phyloP scores from a whole-genome alignment of 2,329 filamentous ascomycete genomes.

The Cladorrhinum sp. region DNA sequence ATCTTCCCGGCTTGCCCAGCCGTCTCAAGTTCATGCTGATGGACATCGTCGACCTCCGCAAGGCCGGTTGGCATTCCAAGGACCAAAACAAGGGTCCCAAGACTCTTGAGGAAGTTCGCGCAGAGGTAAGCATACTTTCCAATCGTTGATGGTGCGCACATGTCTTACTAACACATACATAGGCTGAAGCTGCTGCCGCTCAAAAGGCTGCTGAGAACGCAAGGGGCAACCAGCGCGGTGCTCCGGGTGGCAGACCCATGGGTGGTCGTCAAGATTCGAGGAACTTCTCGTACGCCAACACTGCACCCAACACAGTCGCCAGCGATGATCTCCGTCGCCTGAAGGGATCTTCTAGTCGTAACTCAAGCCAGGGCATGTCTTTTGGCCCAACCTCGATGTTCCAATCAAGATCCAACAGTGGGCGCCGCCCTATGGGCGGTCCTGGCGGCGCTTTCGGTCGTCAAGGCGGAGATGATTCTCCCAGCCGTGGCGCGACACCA shows the following conservation, averaged over 20 bases:
- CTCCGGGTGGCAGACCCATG: slow-evolving; percentile 64
- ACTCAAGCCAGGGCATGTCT: slow-evolving; percentile 60
- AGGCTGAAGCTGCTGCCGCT: slow-evolving; percentile 70
- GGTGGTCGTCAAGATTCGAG: slow-evolving; percentile 77
- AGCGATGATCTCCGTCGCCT: slow-evolving; percentile 90
- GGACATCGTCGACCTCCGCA: slow-evolving; percentile 85
- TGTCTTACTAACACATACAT: slow-evolving; percentile 28
- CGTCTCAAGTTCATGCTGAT: slow-evolving; percentile 95
- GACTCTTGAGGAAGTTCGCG: slow-evolving; percentile 89
- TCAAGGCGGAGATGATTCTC: slow-evolving; percentile 77
- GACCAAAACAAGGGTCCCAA: slow-evolving; percentile 92
- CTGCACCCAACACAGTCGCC: slow-evolving; percentile 79
- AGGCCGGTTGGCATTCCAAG: slow-evolving; percentile 76
- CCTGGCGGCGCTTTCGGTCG: slow-evolving; percentile 70
- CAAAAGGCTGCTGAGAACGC: slow-evolving; percentile 76
- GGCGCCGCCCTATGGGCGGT: slow-evolving; percentile 65
- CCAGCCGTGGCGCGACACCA: slow-evolving; percentile 48
- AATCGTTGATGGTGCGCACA: not conserved
- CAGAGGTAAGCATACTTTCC: slow-evolving; percentile 55
- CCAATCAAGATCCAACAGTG: slow-evolving; percentile 85
- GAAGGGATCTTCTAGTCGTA: slow-evolving; percentile 58
- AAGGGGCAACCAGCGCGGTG: slow-evolving; percentile 56
- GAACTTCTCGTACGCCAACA: slow-evolving; percentile 74
- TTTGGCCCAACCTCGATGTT: slow-evolving; percentile 87
- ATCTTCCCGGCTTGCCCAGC: slow-evolving; percentile 77